A percentile compares a stretch with the other conserved stretches of the same genome.
These are phyloP conservation scores for Gloeostereum incarnatum DNA, from an alignment of 768 basidiomycete genomes.

Conservation along the genomic window DNA sequence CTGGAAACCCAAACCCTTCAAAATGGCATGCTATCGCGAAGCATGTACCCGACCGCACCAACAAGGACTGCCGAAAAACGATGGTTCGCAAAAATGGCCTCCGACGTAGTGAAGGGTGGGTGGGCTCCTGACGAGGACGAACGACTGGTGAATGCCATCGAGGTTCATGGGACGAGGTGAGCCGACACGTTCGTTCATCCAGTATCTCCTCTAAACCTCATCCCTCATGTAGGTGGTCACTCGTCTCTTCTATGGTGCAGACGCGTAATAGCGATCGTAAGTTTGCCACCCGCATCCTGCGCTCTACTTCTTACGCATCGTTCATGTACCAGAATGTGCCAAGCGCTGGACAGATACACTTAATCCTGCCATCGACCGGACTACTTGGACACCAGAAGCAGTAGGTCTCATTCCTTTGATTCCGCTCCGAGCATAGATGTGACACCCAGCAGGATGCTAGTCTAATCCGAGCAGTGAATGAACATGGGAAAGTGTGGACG, in stretches of 20 bases:
- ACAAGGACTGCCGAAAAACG: slow-evolving; percentile 22
- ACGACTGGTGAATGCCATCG: slow-evolving; percentile 45
- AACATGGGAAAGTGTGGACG: slow-evolving; percentile 15
- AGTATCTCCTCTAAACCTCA: too few relatives aligned
- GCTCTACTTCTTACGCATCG: neutral
- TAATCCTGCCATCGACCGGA: slow-evolving; percentile 17
- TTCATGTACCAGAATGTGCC: slow-evolving; percentile 13
- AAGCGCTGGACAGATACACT: slow-evolving; percentile 20
- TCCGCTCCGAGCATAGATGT: neutral
- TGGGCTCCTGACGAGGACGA: slow-evolving; percentile 57
- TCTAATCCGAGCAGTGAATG: slow-evolving; percentile 14
- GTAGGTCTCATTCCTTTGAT: slow-evolving; percentile 5
- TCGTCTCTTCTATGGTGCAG: slow-evolving; percentile 14
- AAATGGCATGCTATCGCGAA: slow-evolving; percentile 10
- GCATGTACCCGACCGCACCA: slow-evolving; percentile 18
- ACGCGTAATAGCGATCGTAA: slow-evolving; percentile 18
- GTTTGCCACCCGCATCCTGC: too few relatives aligned
- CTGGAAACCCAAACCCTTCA: slow-evolving; percentile 7
- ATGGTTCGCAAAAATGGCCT: slow-evolving; percentile 37
- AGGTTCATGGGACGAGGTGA: slow-evolving; percentile 46
- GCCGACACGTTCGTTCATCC: slow-evolving; percentile 7
- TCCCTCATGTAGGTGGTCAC: slow-evolving; percentile 11
- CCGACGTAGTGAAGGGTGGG: slow-evolving; percentile 51
- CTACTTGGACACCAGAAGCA: slow-evolving; percentile 15
- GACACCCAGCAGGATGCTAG: slow-evolving; percentile 11